Base-by-base conservation (phyloP, 2,329 filamentous ascomycete species). In the Meredithiella fracta region DNA sequence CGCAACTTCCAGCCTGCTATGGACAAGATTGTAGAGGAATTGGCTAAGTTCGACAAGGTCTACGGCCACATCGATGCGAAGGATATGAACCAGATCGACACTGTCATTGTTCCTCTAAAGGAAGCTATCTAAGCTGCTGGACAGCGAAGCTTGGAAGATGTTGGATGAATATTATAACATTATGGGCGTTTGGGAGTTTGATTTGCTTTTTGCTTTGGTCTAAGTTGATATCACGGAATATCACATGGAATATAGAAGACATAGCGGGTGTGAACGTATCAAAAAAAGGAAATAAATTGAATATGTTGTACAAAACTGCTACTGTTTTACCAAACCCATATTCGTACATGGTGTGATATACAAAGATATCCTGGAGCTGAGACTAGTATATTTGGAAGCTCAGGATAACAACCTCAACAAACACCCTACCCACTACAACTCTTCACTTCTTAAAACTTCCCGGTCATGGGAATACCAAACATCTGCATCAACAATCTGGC, bases 1-100 rank as follows among this genome's bases (percentile, higher is more conserved):
- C 77, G 92, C 66, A 98, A 98, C 68, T 94, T 87, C 67, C 91
- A 95, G 71, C 85, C 88, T 1, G 83, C 83, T 25, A 75, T 91
- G 69, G 83, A 88, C 66, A 72, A 75, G 23, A 72, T 89, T 59
- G 78, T 82, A 1, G 73, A 76, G 37, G 77, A 83, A 63, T 70
- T 85, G 64, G 69, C 67, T 20, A 78, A 78, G 63, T 68, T 72
- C 51, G 78, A 80, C 52, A 76, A 80, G 1, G 68, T 69, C 4
- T 72, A 74, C 29, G 72, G 67, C 17, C 81, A 80, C 62, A 70
- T 91, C n/a, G 85, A 95, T 65, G 88, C 91, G 0, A 73, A 70
- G 20, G 82, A 96, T 67, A 97, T 97, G 92, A 85, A 89, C 54
- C 82, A 80, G 6, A 81, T 95, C 42, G 87, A 96, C 67, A 72